Evolutionary conservation across 2,329 filamentous ascomycete species (phyloP), one percentile per base, ranked within the genome.

Genomic region (Nemania sp.): DNA sequence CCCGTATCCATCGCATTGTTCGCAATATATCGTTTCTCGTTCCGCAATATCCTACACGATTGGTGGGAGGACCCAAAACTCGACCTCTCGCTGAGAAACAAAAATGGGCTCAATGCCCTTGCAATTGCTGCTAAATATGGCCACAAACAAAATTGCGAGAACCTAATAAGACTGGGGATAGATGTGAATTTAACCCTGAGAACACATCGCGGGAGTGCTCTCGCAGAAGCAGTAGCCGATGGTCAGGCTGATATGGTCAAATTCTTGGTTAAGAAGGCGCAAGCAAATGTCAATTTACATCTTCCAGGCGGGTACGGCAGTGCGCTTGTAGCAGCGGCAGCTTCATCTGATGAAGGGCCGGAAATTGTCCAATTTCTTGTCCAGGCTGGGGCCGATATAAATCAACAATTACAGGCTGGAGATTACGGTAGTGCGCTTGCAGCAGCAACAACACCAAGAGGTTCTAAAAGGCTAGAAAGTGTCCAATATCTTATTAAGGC

Each of bases 21-120:
- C 5, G 32, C 38, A 8, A 66, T 66, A 53, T 62, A 52, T 11
- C 22, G 13, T 22, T 63, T 56, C 24, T 32, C 38, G 8, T 59
- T 67, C 22, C 60, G 63, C 13, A 18, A 43, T 32, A 49, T 52
- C 18, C 20, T 64, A 11, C n/a, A 15, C 8, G 55, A 67, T 5
- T 67, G 55, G 65, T 64, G 65, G 65, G 8, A 55, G 10, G 2
- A 24, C 22, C 20, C 18, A 55, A 13, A 47, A 41, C 41, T 67
- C 4, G 47, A 64, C 5, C 18, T 52, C 1, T 56, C 29, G 5
- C 7, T 47, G 13, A 41, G 3, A 43, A 43, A n/a, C 13, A 1
- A 26, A 3, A 0, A 11, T 1, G 18, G 27, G 1, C 11, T 2
- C n/a, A 60, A 26, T 18, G 45, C 63, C 3, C 54, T 64, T 2